phyloP scores from a whole-genome alignment of 108 stramenopile species.

The Nitzschia sp. region DNA sequence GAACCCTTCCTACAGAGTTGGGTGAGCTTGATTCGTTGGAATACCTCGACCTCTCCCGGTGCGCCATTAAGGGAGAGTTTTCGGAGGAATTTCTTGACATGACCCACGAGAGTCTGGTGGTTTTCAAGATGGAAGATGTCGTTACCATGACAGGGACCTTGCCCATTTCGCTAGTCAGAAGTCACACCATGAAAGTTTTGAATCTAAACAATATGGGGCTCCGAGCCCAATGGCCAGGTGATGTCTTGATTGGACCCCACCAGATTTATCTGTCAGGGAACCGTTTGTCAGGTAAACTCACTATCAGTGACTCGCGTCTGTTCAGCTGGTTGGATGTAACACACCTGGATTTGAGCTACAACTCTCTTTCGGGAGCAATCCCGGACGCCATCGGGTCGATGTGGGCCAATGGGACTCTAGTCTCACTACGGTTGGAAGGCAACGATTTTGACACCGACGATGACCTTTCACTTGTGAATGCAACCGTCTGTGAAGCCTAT shows the following conservation, averaged over 20 bases:
- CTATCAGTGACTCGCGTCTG: neutral
- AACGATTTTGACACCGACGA: neutral
- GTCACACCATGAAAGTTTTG: neutral
- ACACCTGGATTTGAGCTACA: conserved; percentile 3
- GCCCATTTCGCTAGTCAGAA: neutral
- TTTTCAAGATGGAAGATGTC: neutral
- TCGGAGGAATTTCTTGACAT: neutral
- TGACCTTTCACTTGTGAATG: neutral
- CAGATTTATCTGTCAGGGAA: neutral
- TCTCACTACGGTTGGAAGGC: neutral
- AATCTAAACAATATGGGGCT: neutral
- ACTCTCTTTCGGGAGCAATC: conserved; percentile 3
- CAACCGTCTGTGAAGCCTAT: neutral
- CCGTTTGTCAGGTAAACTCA: neutral
- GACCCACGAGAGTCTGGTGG: neutral
- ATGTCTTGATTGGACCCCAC: neutral
- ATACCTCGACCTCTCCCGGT: neutral
- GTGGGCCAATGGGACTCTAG: conserved; percentile 1
- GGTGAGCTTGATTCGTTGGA: neutral
- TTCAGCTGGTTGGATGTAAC: neutral
- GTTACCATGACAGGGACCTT: neutral
- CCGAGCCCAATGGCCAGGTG: neutral
- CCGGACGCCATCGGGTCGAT: neutral
- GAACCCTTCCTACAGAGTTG: neutral
- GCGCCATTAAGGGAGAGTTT: neutral